These are phyloP conservation scores for Vitis cinerea DNA, from an alignment of 164 flowering plant genomes.

Conservation along the genomic window DNA sequence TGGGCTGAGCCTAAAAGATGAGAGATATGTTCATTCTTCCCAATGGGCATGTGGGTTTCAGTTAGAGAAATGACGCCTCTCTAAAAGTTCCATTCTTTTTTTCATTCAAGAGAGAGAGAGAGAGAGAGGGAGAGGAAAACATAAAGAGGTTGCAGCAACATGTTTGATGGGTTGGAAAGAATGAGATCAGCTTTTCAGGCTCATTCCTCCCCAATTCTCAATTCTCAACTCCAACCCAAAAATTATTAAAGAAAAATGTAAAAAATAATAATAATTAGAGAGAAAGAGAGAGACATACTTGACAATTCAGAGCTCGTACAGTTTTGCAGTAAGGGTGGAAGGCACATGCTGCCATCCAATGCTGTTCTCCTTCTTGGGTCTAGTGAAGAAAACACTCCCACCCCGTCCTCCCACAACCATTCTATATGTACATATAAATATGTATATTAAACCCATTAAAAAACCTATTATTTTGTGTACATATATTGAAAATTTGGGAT, in stretches of 20 bases:
- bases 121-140: constrained; percentile 9
- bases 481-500: too few relatives aligned
- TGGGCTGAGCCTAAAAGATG: too few relatives aligned
- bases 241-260: too few relatives aligned
- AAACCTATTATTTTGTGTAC: too few relatives aligned
- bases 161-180: constrained; percentile 35
- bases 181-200: constrained; percentile 28
- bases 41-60: background rate
- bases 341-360: constrained; percentile 37
- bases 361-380: constrained; percentile 15
- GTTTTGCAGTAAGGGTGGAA: constrained; percentile 44
- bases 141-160: background rate
- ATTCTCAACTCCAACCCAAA: too few relatives aligned
- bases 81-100: background rate
- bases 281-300: constrained; percentile 11
- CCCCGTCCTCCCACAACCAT: too few relatives aligned
- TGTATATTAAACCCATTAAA: too few relatives aligned
- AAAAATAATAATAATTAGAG: background rate
- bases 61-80: constrained; percentile 14
- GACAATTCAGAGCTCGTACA: constrained; percentile 19
- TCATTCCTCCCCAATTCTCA: too few relatives aligned
- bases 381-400: constrained; percentile 21
- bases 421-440: too few relatives aligned
- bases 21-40: too few relatives aligned
- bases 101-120: background rate